A percentile compares a stretch with the other conserved stretches of the same genome.
phyloP scores from a whole-genome alignment of 1,284 basidiomycete genomes.

The Apiotrichum mycotoxinovorans region DNA sequence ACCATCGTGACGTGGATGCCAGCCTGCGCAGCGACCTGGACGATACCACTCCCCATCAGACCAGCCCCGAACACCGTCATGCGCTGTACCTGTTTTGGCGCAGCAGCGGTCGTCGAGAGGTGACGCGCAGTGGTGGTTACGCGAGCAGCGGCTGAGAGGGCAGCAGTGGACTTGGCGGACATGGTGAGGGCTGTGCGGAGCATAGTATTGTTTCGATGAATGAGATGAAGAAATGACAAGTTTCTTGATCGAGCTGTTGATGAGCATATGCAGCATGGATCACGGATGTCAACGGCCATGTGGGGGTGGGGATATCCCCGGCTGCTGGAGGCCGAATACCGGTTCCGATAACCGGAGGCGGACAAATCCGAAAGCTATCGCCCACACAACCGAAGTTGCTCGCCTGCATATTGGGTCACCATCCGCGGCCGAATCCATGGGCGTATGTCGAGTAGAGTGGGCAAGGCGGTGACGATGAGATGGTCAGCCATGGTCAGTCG shows the following conservation, averaged over 20 bases:
- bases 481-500: too few species aligned
- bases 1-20: constrained; percentile 50
- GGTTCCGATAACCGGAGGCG: background rate
- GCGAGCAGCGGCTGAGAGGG: constrained; percentile 7
- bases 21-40: constrained; percentile 53
- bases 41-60: constrained; percentile 55
- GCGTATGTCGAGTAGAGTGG: too few species aligned
- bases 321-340: background rate
- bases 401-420: background rate
- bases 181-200: background rate
- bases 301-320: background rate
- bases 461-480: too few species aligned
- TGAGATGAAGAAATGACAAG: background rate
- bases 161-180: background rate
- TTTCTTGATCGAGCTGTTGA: background rate
- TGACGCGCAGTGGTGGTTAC: constrained; percentile 20
- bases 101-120: constrained; percentile 9
- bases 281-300: background rate
- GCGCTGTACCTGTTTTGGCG: constrained; percentile 31
- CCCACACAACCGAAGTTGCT: background rate
- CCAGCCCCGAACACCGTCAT: constrained; percentile 54
- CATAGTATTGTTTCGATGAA: background rate
- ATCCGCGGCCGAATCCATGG: too few species aligned
- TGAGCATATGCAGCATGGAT: too few species aligned
- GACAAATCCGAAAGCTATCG: too few species aligned